Evolutionary conservation across 345 rosid species (phyloP).

Genomic region (Ceriops tagal): DNA sequence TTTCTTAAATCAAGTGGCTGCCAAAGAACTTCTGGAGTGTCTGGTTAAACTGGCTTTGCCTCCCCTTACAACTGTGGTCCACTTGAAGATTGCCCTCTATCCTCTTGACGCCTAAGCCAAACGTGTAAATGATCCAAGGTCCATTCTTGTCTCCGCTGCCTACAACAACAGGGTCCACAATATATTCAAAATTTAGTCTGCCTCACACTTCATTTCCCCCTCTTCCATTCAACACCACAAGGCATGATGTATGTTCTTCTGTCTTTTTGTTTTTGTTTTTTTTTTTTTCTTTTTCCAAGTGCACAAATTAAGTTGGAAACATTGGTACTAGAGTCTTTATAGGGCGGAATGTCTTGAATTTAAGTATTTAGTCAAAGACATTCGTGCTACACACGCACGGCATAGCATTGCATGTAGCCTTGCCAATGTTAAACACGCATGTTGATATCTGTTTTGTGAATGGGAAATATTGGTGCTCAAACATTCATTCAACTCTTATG

Average conservation of each 20-base stretch:
- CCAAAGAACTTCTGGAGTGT: slow-evolving; percentile 17
- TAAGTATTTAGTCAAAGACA: too few species aligned
- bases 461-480: background rate
- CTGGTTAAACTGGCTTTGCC: slow-evolving; percentile 15
- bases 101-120: slow-evolving; percentile 29
- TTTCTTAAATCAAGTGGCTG: background rate
- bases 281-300: too few species aligned
- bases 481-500: slow-evolving; percentile 35
- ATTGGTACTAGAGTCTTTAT: too few species aligned
- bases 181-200: slow-evolving; percentile 8
- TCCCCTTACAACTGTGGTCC: slow-evolving; percentile 9
- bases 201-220: background rate
- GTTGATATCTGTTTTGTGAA: too few species aligned
- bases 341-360: too few species aligned
- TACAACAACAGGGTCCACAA: slow-evolving; percentile 17
- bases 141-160: slow-evolving; percentile 6
- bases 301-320: too few species aligned
- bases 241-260: too few species aligned
- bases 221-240: background rate
- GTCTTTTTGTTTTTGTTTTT: too few species aligned
- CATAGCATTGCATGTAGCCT: too few species aligned
- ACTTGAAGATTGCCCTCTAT: slow-evolving; percentile 33
- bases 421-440: too few species aligned
- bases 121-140: slow-evolving; percentile 17
- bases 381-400: too few species aligned